Conservation (phyloP, 148 eudicot genomes). For the Simmondsia chinensis region DNA sequence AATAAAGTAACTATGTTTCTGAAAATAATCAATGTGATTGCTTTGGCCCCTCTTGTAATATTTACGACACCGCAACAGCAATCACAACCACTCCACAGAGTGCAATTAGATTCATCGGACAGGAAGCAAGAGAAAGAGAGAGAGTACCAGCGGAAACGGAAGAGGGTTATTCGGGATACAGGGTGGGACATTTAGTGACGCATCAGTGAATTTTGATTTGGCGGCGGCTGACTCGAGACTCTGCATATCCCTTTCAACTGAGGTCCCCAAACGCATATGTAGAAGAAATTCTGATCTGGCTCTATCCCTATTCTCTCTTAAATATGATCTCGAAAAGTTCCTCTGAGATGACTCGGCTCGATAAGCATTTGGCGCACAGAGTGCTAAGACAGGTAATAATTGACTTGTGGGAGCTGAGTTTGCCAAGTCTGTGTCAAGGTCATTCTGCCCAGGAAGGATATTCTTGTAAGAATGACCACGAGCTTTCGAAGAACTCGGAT, state of each 20-base stretch:
- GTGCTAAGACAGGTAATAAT: slow-evolving; percentile 66
- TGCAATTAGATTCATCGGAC: too few relatives aligned
- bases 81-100: too few relatives aligned
- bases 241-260: slow-evolving; percentile 25
- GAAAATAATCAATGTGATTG: too few relatives aligned
- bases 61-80: too few relatives aligned
- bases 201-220: slow-evolving; percentile 28
- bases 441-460: slow-evolving; percentile 18
- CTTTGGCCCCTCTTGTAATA: too few relatives aligned
- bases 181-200: slow-evolving; percentile 27
- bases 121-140: slow-evolving; percentile 24
- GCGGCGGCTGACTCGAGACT: slow-evolving; percentile 22
- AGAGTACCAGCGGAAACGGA: slow-evolving; percentile 34
- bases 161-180: slow-evolving; percentile 22
- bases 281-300: slow-evolving; percentile 38
- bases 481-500: slow-evolving; percentile 15
- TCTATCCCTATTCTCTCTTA: slow-evolving; percentile 40
- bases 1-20: too few relatives aligned
- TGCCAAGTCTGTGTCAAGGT: slow-evolving; percentile 16
- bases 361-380: slow-evolving; percentile 88
- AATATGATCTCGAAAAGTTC: slow-evolving; percentile 29
- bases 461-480: slow-evolving; percentile 16
- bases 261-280: slow-evolving; percentile 24
- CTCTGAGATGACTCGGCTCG: slow-evolving; percentile 44
- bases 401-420: slow-evolving; percentile 19